These are phyloP conservation scores for Solanum verrucosum DNA, from an alignment of 257 asterid species.

Conservation along the genomic window DNA sequence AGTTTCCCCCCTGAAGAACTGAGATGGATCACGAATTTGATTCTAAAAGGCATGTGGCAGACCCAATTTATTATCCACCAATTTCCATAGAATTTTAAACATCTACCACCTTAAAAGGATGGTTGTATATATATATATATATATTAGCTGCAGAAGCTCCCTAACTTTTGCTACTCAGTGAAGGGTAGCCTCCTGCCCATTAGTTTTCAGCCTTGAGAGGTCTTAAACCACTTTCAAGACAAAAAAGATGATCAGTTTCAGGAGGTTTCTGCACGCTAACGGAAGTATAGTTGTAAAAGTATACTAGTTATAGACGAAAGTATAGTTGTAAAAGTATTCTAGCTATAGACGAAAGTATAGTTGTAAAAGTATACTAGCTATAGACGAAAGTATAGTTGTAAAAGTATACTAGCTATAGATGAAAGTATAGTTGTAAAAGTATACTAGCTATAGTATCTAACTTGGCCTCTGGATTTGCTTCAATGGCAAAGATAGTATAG, in stretches of 20 bases:
- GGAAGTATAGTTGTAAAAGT: not conserved
- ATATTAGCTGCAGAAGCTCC: not conserved
- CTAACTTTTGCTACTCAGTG: not conserved
- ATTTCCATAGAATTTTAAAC: not conserved
- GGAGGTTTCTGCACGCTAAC: not conserved
- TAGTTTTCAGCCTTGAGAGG: not conserved
- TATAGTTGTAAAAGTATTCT: not conserved
- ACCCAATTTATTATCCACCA: not conserved
- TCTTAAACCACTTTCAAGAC: not conserved
- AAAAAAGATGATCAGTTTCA: not conserved
- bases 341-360: not conserved
- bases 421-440: not conserved
- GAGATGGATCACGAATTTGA: not conserved
- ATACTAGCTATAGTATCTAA: not conserved
- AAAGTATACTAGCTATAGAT: not conserved
- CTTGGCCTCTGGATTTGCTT: not conserved
- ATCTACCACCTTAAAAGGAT: not conserved
- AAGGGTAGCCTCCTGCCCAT: not conserved
- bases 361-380: not conserved
- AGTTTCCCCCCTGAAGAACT: not conserved
- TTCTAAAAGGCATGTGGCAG: not conserved
- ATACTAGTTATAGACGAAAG: not conserved
- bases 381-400: not conserved
- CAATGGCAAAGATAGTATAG: not conserved
- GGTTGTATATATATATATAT: not conserved